Base-by-base conservation (phyloP, 768 basidiomycete genomes). In the Tylopilus sp. region DNA sequence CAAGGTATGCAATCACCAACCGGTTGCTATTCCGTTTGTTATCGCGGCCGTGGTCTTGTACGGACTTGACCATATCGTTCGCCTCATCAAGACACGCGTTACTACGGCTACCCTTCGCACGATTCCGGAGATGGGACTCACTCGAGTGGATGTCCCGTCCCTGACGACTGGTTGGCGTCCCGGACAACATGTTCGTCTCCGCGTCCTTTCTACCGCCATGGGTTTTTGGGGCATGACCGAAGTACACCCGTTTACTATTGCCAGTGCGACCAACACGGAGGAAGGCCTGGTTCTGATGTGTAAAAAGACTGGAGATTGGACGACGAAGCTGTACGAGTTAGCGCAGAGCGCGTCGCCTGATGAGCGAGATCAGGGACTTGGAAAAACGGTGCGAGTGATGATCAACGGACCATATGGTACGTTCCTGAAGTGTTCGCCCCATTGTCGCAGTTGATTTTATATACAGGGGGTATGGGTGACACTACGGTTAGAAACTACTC, bases 181-280 rank as follows among this genome's bases (percentile, higher is more conserved):
- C 1, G 89, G 91, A 1, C 91, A 94, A 62, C 90, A 93, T 60
- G 79, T 92, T 22, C 80, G 89, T n/a, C 51, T 95, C 2, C 78
- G 86, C 12, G 68, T 88, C 1, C 69, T 86, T 15, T 78, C 80
- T 1, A 62, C 71, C 4, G 72, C 73, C 6, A 74, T 86, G 72
- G 84, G 85, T 6, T 64, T 72, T 65, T 65, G 71, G 33, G 78
- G 78, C 13, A 81, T 81, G 75, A 67, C 77, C 8, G 84, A 91
- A 62, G 68, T 73, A 1, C 91, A 94, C 57, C 91, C 89, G 0
- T 92, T 92, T 69, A 89, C 91, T 2, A 88, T 93, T 54, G 83
- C 88, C 4, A 85, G 80, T 50, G 81, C 80, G 4, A 73, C 77
- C n/a, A 68, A 69, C 13, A 73, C 73, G 18, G 69, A 73, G 18